These are phyloP conservation scores for Sutorius australiensis DNA, from an alignment of 768 basidiomycete genomes.

Conservation along the genomic window DNA sequence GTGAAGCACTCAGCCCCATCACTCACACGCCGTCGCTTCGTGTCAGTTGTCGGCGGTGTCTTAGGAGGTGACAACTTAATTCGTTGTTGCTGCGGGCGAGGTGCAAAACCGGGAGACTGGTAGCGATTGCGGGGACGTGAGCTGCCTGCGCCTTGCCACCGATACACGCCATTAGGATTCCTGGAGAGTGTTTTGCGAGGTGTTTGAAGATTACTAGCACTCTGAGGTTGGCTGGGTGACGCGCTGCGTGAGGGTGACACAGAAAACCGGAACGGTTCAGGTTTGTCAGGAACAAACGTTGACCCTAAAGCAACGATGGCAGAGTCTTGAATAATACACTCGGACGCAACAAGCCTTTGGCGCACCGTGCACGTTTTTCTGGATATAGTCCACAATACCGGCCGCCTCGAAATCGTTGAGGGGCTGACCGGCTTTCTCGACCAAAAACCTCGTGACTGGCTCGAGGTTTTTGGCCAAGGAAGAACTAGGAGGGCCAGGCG, in stretches of 20 bases:
- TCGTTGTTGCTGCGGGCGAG: slow-evolving; percentile 44
- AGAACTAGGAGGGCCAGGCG: slow-evolving; percentile 12
- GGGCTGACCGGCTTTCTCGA: slow-evolving; percentile 43
- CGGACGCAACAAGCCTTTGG: slow-evolving; percentile 4
- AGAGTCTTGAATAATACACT: slow-evolving; percentile 8
- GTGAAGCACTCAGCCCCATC: slow-evolving; percentile 39
- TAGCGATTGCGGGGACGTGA: slow-evolving; percentile 67
- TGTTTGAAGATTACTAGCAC: slow-evolving; percentile 21
- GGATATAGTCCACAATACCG: slow-evolving; percentile 52
- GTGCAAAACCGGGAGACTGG: slow-evolving; percentile 69
- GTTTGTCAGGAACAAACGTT: slow-evolving; percentile 32
- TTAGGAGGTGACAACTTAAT: slow-evolving; percentile 42
- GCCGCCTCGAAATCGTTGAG: slow-evolving; percentile 52
- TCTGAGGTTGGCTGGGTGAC: slow-evolving; percentile 22
- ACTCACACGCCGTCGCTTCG: slow-evolving; percentile 60
- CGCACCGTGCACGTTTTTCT: slow-evolving; percentile 49
- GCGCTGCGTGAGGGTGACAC: slow-evolving; percentile 33
- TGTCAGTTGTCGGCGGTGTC: slow-evolving; percentile 40
- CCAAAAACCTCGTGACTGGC: slow-evolving; percentile 46
- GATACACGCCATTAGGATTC: slow-evolving; percentile 74
- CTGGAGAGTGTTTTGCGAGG: slow-evolving; percentile 53
- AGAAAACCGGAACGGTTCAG: slow-evolving; percentile 63
- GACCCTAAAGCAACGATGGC: slow-evolving; percentile 20
- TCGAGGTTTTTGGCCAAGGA: slow-evolving; percentile 44
- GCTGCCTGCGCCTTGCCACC: slow-evolving; percentile 75